phyloP scores from a whole-genome alignment of 2,329 filamentous ascomycete genomes.

The Alternaria solani region DNA sequence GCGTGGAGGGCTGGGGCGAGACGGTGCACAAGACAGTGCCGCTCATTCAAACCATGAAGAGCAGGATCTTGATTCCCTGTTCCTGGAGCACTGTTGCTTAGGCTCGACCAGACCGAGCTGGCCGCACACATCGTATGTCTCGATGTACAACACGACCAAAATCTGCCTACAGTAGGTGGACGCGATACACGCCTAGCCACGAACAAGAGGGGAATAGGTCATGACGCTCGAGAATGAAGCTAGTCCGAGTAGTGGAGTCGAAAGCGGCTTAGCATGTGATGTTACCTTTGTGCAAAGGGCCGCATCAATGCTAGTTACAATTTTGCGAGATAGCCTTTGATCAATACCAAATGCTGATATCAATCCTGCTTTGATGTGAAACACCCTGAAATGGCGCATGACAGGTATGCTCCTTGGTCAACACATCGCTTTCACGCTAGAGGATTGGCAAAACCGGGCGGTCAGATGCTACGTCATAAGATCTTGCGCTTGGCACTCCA shows the following conservation, averaged over 20 bases:
- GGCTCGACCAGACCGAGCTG: constrained; percentile 12
- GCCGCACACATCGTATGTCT: neutral
- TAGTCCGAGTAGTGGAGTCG: constrained; percentile 3
- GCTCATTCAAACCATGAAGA: constrained; percentile 96
- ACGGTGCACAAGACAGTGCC: constrained; percentile 99
- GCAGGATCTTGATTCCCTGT: constrained; percentile 90
- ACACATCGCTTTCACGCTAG: neutral
- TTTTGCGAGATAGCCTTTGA: neutral
- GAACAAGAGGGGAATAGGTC: neutral
- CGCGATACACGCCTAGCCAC: neutral
- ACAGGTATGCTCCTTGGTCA: neutral
- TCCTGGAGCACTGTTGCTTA: constrained; percentile 94
- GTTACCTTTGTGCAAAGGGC: neutral
- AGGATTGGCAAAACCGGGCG: constrained; percentile 11
- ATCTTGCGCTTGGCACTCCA: constrained; percentile 37
- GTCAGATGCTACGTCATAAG: constrained; percentile 41
- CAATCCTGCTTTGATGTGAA: neutral
- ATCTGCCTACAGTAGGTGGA: neutral
- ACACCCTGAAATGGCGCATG: neutral
- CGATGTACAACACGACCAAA: neutral
- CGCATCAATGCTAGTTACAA: neutral
- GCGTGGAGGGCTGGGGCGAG: constrained; percentile 92
- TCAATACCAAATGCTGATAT: neutral
- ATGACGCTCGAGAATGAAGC: neutral
- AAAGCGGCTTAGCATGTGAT: neutral